Conservation (phyloP, 2,329 filamentous ascomycete species). For the Cytospora chrysosperma region DNA sequence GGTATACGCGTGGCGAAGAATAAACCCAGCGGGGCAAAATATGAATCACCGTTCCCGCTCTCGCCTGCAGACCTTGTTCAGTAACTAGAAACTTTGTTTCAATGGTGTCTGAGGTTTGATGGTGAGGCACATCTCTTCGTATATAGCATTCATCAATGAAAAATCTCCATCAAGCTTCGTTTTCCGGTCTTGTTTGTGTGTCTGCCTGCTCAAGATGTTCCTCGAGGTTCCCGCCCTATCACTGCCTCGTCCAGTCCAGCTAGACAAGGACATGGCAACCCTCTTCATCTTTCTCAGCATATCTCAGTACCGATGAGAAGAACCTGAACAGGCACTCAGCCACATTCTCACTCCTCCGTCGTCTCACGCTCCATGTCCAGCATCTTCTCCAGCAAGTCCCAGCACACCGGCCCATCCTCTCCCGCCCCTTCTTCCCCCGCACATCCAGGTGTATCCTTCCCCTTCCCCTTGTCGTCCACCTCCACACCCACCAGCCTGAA, state of each 20-base stretch:
- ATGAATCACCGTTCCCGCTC: conserved; percentile 54
- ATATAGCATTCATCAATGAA: background rate
- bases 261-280: background rate
- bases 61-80: conserved; percentile 77
- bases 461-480: background rate
- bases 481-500: background rate
- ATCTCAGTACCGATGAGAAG: background rate
- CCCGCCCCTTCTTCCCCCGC: background rate
- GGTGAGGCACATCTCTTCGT: conserved; percentile 66
- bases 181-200: background rate
- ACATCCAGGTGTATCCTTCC: background rate
- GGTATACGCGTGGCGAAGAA: conserved; percentile 95
- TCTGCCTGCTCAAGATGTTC: background rate
- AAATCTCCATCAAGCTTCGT: background rate
- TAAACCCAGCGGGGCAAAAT: conserved; percentile 47
- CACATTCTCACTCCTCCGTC: background rate
- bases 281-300: background rate
- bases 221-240: background rate
- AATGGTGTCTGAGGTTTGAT: conserved; percentile 79
- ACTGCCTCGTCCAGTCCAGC: background rate
- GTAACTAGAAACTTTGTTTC: conserved; percentile 50
- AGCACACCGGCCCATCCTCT: background rate
- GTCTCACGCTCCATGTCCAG: background rate
- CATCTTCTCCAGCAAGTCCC: background rate
- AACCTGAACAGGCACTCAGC: background rate